A percentile compares a stretch with the other conserved stretches of the same genome.
Conservation (phyloP, 2,329 filamentous ascomycete species). For the Rasamsonia emersonii region DNA sequence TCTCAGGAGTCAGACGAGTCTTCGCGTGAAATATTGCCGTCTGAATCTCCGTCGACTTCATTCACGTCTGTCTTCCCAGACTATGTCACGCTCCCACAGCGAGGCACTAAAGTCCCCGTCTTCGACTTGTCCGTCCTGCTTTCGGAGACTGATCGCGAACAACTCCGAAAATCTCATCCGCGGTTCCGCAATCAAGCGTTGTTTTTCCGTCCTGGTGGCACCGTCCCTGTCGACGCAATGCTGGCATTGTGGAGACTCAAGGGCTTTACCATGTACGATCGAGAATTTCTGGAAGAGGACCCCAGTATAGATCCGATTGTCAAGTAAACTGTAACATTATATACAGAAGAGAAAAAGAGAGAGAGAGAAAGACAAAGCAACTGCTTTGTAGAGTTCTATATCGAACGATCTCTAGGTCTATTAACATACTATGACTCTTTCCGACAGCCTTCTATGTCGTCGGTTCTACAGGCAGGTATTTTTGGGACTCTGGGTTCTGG, state of each 20-base stretch:
- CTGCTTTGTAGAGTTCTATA: no score
- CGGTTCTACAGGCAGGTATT: no score
- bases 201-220: conserved; percentile 26
- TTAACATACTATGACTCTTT: no score
- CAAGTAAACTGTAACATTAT: no score
- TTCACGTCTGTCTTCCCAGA: conserved; percentile 13
- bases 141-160: conserved; percentile 19
- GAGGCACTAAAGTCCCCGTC: conserved; percentile 24
- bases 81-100: conserved; percentile 22
- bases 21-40: background rate
- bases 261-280: conserved; percentile 17
- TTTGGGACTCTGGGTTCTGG: no score
- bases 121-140: conserved; percentile 29
- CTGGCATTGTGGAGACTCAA: conserved; percentile 33
- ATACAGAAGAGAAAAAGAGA: no score
- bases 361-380: no score
- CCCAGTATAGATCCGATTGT: no score
- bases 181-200: conserved; percentile 25
- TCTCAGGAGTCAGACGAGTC: background rate
- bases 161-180: conserved; percentile 17
- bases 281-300: conserved; percentile 3
- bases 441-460: no score
- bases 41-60: background rate
- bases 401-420: no score
- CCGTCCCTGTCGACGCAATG: conserved; percentile 21